Base-by-base conservation (phyloP, 164 flowering plant species). In the Magnolia changhungtana region DNA sequence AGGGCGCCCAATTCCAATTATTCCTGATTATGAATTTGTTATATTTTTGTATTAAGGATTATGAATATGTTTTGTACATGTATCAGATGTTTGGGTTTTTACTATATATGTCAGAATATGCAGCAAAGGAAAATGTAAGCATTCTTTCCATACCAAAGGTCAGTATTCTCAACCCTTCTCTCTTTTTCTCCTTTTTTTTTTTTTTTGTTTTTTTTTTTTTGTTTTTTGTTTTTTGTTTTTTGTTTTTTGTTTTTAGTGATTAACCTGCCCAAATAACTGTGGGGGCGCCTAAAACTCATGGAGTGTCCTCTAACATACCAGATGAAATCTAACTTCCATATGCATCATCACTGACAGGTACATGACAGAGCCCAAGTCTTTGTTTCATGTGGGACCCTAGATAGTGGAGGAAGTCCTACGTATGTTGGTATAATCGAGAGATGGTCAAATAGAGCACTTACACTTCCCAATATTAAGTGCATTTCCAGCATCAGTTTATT, bases 311-410 rank as follows among this genome's bases (percentile, higher is more conserved):
- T 14, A 55, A 55, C 59, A 55, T 55, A 9, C 16, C 8, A 49
- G 1, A 29, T 24, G 29, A n/a, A 65, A 58, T 67, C 21, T 77
- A 72, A 75, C 69, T 45, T 79, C 59, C 50, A 14, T 27, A 58
- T 24, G 9, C 16, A 13, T 21, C 4, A 67, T 50, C 16, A 23
- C 55, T 70, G 81, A 78, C 89, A 94, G 98, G 93, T 94, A 74
- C 97, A 92, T 87, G 99, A 96, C 81, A 89, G 98, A 90, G 99
- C 93, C 75, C 99, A 90, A 83, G 93, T 94, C 52, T 93, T 90
- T 80, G 76, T 91, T 55, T 88, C 92, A 66, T 96, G 99, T 81
- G 52, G 81, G 78, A 74, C 88, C 21, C 75, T 75, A 75, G 85
- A 79, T 72, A 63, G 76, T 77, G 83, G 76, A 76, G 77, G 74